phyloP scores from a whole-genome alignment of 2,329 filamentous ascomycete species.

The Epichloe gansuensis region DNA sequence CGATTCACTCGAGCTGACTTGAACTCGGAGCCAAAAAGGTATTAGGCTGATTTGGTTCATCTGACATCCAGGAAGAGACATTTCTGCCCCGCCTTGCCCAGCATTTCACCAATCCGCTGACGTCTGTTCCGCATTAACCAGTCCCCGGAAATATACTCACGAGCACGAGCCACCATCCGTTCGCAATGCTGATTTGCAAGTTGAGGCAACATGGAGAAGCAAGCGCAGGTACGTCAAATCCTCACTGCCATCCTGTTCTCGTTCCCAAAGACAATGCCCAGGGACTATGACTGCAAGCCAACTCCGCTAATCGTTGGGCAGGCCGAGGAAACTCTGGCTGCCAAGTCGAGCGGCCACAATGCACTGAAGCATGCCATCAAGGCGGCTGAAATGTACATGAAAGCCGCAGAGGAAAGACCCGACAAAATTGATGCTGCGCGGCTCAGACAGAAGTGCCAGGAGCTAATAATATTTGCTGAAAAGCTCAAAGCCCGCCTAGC shows the following conservation, averaged over 20 bases:
- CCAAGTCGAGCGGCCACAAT: slow-evolving; percentile 28
- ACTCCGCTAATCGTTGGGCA: slow-evolving; percentile 7
- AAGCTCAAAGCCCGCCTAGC: slow-evolving; percentile 45
- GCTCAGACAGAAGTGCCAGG: slow-evolving; percentile 55
- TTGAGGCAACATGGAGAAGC: slow-evolving; percentile 22
- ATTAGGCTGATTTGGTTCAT: too few relatives aligned
- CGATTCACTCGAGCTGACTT: too few relatives aligned
- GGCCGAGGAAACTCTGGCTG: slow-evolving; percentile 26
- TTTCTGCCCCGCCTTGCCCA: not conserved
- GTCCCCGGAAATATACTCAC: too few relatives aligned
- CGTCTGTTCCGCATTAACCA: not conserved
- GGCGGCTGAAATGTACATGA: slow-evolving; percentile 72
- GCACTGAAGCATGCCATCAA: slow-evolving; percentile 64
- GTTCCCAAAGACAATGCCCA: not conserved
- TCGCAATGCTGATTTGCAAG: not conserved
- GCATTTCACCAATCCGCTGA: not conserved
- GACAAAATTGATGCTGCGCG: slow-evolving; percentile 49
- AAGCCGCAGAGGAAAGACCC: slow-evolving; percentile 51
- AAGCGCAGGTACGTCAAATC: slow-evolving; percentile 21
- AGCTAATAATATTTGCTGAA: slow-evolving; percentile 61
- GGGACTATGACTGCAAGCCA: not conserved
- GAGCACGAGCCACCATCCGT: not conserved
- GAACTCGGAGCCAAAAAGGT: too few relatives aligned
- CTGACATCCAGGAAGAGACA: not conserved
- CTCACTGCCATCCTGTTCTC: not conserved